phyloP scores from a whole-genome alignment of 2,329 filamentous ascomycete species.

The Knufia fluminis region DNA sequence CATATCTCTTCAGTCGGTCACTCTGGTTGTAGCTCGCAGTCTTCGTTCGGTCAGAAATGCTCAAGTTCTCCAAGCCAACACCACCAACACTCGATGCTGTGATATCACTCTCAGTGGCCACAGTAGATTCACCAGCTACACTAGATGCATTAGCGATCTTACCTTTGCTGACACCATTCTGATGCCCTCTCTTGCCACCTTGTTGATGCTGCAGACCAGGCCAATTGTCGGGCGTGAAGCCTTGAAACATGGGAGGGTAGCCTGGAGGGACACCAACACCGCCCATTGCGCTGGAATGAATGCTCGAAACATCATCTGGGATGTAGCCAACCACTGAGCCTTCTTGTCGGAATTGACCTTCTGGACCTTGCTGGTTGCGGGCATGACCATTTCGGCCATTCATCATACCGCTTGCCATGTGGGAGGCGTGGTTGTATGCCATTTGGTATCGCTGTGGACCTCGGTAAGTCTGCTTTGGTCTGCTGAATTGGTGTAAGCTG shows the following conservation, averaged over 20 bases:
- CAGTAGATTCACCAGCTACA: slow-evolving; percentile 83
- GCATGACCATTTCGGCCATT: slow-evolving; percentile 41
- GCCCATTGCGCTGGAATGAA: slow-evolving; percentile 84
- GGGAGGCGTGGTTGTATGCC: slow-evolving; percentile 60
- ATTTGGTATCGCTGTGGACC: slow-evolving; percentile 79
- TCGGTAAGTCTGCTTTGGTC: slow-evolving; percentile 85
- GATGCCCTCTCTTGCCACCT: slow-evolving; percentile 42
- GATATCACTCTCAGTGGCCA: slow-evolving; percentile 81
- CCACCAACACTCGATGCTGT: slow-evolving; percentile 71
- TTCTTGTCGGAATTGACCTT: neutral
- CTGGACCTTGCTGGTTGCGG: slow-evolving; percentile 53
- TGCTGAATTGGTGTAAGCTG: slow-evolving; percentile 86
- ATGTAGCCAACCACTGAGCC: slow-evolving; percentile 92
- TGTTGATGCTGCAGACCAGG: slow-evolving; percentile 62
- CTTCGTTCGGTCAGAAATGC: slow-evolving; percentile 61
- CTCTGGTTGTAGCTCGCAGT: slow-evolving; percentile 67
- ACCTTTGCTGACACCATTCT: slow-evolving; percentile 57
- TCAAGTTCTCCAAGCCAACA: slow-evolving; percentile 67
- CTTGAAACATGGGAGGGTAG: slow-evolving; percentile 91
- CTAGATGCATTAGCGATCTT: slow-evolving; percentile 62
- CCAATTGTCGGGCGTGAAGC: slow-evolving; percentile 81
- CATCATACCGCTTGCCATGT: slow-evolving; percentile 45
- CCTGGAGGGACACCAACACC: slow-evolving; percentile 72
- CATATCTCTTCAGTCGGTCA: slow-evolving; percentile 87
- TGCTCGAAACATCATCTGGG: slow-evolving; percentile 90